Evolutionary conservation across 306 rosid genomes (phyloP), one percentile per base, ranked within the genome.

Genomic region (Casuarina glauca): DNA sequence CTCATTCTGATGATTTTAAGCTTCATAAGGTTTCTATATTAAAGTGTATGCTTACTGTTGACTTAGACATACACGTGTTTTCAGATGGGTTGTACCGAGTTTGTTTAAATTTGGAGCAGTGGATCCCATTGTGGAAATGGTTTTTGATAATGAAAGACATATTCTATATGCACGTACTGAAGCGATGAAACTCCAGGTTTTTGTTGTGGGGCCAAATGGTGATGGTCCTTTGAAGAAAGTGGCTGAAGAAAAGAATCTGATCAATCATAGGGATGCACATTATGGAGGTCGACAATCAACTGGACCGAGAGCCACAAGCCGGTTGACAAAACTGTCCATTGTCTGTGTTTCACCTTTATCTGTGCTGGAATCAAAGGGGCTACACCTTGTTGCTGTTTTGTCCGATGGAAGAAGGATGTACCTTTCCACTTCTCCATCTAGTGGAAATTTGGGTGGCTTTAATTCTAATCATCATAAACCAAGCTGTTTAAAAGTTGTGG

Each of bases 361-460:
- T 58, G 86, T 92, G 48, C 88, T 93, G 81, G 99, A 95, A 82
- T 95, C 99, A 38, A 95, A 95, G 87, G 84, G 86, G 78, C 85
- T 95, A 62, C 97, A 95, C 83, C 96, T 95, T 86, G 88, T 93
- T 86, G 97, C 93, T 66, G 90, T 95, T 86, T 80, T 95, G 80
- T 91, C 99, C 16, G 99, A 95, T 88, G 99, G 99, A 17, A 87
- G 97, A 82, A 92, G 99, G 81, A 88, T 95, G 93, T 95, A 93
- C 81, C 89, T 95, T 43, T 92, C 99, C 64, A 95, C 99, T 44
- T 91, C 97, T 82, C 87, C 97, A 57, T 91, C 96, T 81, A 89
- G 90, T 73, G 97, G 97, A 80, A 89, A 85, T 86, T 72, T 91
- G 84, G 85, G 87, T 75, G 96, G 93, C 67, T 95, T 92, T 82